Base-by-base conservation (phyloP, 352 stramenopile genomes). In the Globisporangium rhizosaccharum region DNA sequence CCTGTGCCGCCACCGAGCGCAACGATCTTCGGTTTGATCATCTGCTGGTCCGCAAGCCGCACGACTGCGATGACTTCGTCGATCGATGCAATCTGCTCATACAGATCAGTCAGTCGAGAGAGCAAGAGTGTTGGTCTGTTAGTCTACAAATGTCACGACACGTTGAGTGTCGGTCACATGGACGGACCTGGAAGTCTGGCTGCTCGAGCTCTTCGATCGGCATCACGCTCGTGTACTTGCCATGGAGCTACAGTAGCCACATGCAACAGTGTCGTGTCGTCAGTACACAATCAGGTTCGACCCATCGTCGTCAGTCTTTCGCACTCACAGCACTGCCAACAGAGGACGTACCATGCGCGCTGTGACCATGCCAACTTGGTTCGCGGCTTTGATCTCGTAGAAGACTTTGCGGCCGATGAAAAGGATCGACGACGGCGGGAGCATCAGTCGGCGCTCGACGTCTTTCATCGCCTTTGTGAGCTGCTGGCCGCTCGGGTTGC, bases 351-450 rank as follows among this genome's bases (percentile, higher is more conserved):
- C 83, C 83, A 91, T 84, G 14, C 81, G 79, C 39, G 87, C 75
- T 10, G 85, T 94, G 23, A 91, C 70, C 59, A 94, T 76, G 1
- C 82, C 85, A 5, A 88, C 71, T 58, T 81, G 77, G 56, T 94
- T 94, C 2, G 82, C 85, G 3, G 81, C 85, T 46, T 92, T 94
- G 66, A 94, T 90, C 63, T 94, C 85, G 53, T 90, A 92, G 57
- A 94, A 94, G 12, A 86, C 79, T 57, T 92, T 92, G 51, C 83
- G 78, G 2, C 85, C 85, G 37, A 94, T 81, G 36, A 94, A 92
- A 26, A 90, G 73, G 33, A 94, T 73, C n/a, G 77, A 79, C 17
- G 85, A 94, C 45, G 81, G 61, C 55, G 82, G 72, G 23, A 92
- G 61, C 51, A 89, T 76, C 17, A 94, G 51, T 18, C 79, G 65